A percentile compares a stretch with the other conserved stretches of the same genome.
These are phyloP conservation scores for Metarhizium anisopliae DNA, from an alignment of 2,329 filamentous ascomycete species.

Conservation along the genomic window DNA sequence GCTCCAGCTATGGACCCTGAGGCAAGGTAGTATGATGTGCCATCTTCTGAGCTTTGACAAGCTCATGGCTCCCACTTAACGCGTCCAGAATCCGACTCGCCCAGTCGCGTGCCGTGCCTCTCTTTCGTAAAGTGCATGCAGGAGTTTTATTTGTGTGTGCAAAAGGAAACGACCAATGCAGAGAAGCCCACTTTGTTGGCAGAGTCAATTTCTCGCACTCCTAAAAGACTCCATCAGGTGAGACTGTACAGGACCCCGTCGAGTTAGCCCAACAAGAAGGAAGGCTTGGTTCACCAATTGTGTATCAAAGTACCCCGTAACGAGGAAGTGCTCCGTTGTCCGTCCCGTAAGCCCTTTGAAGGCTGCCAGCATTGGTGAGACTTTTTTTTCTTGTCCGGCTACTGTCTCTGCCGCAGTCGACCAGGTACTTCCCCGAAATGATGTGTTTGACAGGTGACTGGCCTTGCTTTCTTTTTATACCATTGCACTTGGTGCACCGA, in stretches of 20 bases:
- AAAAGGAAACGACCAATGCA: neutral
- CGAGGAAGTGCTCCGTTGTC: neutral
- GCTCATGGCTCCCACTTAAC: neutral
- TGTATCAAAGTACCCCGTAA: neutral
- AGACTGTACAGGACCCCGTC: neutral
- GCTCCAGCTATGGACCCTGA: neutral
- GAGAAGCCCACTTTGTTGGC: neutral
- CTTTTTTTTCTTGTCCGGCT: neutral
- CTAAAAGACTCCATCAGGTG: neutral
- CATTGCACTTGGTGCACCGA: too few relatives aligned
- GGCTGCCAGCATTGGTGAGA: neutral
- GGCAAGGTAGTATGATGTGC: neutral
- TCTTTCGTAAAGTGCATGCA: slow-evolving; percentile 3
- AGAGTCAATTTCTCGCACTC: neutral
- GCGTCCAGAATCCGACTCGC: neutral
- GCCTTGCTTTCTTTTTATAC: too few relatives aligned
- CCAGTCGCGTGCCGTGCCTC: neutral
- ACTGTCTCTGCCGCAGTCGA: neutral
- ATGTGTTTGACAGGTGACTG: neutral
- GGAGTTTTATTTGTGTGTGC: neutral
- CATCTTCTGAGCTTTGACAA: neutral
- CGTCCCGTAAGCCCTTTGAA: too few relatives aligned
- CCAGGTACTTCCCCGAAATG: neutral
- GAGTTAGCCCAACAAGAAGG: neutral
- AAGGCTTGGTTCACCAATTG: neutral